Base-by-base conservation (phyloP, 2,329 filamentous ascomycete genomes). In the Ascomycota sp. region DNA sequence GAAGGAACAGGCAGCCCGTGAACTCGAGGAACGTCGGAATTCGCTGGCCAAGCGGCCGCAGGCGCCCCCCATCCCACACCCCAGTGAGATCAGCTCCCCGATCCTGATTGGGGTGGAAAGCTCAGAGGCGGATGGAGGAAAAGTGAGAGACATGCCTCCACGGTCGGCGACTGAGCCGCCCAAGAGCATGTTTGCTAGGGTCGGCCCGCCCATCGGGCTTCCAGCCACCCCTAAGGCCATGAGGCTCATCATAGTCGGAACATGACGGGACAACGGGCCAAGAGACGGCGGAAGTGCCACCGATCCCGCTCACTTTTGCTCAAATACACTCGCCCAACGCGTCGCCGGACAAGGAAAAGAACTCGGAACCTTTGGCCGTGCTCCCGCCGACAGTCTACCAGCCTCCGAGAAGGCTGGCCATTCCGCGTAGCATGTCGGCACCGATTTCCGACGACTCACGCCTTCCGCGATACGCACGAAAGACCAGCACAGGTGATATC, bases 201-300 rank as follows among this genome's bases (percentile, higher is more conserved):
- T 44, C 3, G 62, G 61, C 1, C 58, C 65, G 1, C 63, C 67
- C 5, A 65, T 86, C 30, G 85, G 83, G 1, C 64, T 93, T n/a
- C 83, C 86, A 10, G 81, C 83, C 2, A 94, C 85, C 1, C 85
- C 86, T 20, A 75, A 81, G 54, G 83, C 83, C 1, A 92, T 94
- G 83, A 70, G 78, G 13, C 71, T 91, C 2, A 71, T 80, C 26
- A 72, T 86, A 69, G 38, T 52, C 61, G 3, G 65, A 73, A 33
- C 56, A 61, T 27, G 25, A 56, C 54, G 41, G 33, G 55, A 62
- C 33, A 26, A 36, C 33, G 20, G 47, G 38, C 33, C 46, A 34
- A 27, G 43, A 43, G 2, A 58, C 70, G 20, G 70, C 73, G 0
- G 60, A 65, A n/a, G 55, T 69, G 4, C 65, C 67, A 12, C 50